Percentiles rank a stretch among this genome's conserved stretches.
Conservation (phyloP, 2,329 filamentous ascomycete species). For the Fusarium cyanostomum region DNA sequence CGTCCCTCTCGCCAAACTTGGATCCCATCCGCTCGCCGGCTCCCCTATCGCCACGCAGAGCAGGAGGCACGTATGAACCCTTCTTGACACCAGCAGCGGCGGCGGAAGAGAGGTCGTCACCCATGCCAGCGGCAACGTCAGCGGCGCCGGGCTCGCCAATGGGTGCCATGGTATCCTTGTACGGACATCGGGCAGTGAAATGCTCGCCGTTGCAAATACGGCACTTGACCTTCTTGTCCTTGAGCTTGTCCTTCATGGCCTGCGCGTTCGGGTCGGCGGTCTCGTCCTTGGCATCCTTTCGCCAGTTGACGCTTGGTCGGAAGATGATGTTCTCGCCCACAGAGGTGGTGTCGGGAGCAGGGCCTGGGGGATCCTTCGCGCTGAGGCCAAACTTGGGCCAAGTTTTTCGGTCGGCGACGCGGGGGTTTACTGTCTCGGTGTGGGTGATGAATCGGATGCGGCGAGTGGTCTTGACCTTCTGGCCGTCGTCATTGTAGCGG, state of each 20-base stretch:
- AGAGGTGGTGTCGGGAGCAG: slow-evolving; percentile 87
- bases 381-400: slow-evolving; percentile 95
- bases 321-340: slow-evolving; percentile 99
- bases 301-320: slow-evolving; percentile 92
- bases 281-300: slow-evolving; percentile 86
- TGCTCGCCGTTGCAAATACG: slow-evolving; percentile 99
- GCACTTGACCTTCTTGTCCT: slow-evolving; percentile 99
- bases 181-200: slow-evolving; percentile 98
- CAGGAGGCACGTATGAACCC: slow-evolving; percentile 92
- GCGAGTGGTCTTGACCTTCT: slow-evolving; percentile 97
- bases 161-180: slow-evolving; percentile 99
- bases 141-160: slow-evolving; percentile 68
- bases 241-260: slow-evolving; percentile 82
- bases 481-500: slow-evolving; percentile 89
- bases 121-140: slow-evolving; percentile 65
- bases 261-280: slow-evolving; percentile 77
- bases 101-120: slow-evolving; percentile 59
- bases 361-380: slow-evolving; percentile 84
- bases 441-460: slow-evolving; percentile 92
- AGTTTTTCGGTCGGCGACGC: slow-evolving; percentile 91
- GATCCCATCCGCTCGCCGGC: slow-evolving; percentile 85
- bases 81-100: slow-evolving; percentile 64
- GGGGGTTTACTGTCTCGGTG: slow-evolving; percentile 94
- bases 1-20: slow-evolving; percentile 93
- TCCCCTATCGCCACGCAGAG: slow-evolving; percentile 77